Evolutionary conservation across 2,329 filamentous ascomycete species (phyloP).

Genomic region (Waltergamsia citrina): DNA sequence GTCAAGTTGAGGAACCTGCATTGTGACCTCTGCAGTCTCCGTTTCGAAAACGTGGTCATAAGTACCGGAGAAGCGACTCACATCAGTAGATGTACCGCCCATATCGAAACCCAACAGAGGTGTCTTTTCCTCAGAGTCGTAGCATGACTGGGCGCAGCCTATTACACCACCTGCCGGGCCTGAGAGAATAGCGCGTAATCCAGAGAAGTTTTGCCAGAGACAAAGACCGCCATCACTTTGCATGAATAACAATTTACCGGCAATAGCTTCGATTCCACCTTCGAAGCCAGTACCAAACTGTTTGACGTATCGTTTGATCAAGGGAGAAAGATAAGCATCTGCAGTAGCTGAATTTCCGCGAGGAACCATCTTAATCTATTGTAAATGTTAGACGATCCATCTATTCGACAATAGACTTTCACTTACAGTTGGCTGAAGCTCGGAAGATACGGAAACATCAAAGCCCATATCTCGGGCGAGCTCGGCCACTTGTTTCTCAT

Average conservation of each 20-base stretch:
- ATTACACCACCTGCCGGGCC: slow-evolving; percentile 18
- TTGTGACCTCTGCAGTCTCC: slow-evolving; percentile 46
- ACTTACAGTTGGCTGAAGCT: too few relatives aligned
- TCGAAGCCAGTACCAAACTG: slow-evolving; percentile 1
- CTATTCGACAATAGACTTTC: too few relatives aligned
- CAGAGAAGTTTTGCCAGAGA: slow-evolving; percentile 16
- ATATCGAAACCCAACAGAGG: slow-evolving; percentile 17
- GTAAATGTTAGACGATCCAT: slow-evolving; percentile 2
- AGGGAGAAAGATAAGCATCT: slow-evolving; percentile 31
- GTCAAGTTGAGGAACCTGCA: slow-evolving; percentile 38
- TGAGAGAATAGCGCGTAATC: slow-evolving; percentile 13
- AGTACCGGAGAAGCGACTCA: slow-evolving; percentile 59
- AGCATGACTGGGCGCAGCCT: slow-evolving; percentile 14
- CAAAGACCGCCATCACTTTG: slow-evolving; percentile 17
- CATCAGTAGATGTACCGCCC: slow-evolving; percentile 61
- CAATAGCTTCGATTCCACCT: slow-evolving; percentile 14
- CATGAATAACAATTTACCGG: slow-evolving; percentile 4
- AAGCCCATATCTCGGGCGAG: slow-evolving; percentile 31
- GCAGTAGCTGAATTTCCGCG: slow-evolving; percentile 31
- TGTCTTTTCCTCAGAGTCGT: slow-evolving; percentile 12
- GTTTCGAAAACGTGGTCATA: slow-evolving; percentile 68
- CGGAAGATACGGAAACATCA: too few relatives aligned
- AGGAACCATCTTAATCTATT: slow-evolving; percentile 28
- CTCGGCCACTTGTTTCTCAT: slow-evolving; percentile 31
- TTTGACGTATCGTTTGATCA: neutral